Base-by-base conservation (phyloP, 2,329 filamentous ascomycete genomes). In the Fusarium tricinctum region DNA sequence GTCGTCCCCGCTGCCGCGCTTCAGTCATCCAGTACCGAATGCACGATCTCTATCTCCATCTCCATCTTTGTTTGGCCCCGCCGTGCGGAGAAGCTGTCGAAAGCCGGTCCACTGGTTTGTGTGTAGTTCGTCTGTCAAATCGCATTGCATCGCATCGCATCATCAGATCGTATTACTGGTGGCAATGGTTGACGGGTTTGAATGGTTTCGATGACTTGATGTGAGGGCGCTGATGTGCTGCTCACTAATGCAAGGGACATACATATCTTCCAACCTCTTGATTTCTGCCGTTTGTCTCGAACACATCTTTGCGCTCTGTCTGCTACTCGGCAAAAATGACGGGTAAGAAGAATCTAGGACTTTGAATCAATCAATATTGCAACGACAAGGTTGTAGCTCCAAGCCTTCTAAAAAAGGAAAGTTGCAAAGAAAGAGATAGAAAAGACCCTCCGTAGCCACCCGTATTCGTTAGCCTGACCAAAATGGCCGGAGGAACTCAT, bases 41-140 rank as follows among this genome's bases (percentile, higher is more conserved):
- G 71, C 71, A 74, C 68, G 62, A 74, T 74, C 68, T 73, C 28
- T 10, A 28, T 28, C 59, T 63, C 58, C 58, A 62, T 62, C 49
- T 62, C 57, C 58, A 62, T 62, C 57, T 62, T 62, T 62, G 62
- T 68, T 68, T 69, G 53, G 63, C 43, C 71, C 55, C 69, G 67
- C 64, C 51, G 60, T 73, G 71, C 70, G 71, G 71, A 73, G 71
- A 74, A 74, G 65, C 55, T 52, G 57, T 57, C 44, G 59, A 68
- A 50, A 63, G 38, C 67, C 61, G 71, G 69, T 73, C 70, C 58
- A 63, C 60, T 64, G 63, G 60, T 44, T 68, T 43, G 55, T 52
- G 32, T 62, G 45, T 38, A 47, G 32, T 56, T 56, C 52, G 42
- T 61, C 55, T 45, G 55, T 56, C 57, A 55, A 38, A 53, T 62